Evolutionary conservation across 768 basidiomycete genomes (phyloP).

Genomic region (Mycena alexandri): DNA sequence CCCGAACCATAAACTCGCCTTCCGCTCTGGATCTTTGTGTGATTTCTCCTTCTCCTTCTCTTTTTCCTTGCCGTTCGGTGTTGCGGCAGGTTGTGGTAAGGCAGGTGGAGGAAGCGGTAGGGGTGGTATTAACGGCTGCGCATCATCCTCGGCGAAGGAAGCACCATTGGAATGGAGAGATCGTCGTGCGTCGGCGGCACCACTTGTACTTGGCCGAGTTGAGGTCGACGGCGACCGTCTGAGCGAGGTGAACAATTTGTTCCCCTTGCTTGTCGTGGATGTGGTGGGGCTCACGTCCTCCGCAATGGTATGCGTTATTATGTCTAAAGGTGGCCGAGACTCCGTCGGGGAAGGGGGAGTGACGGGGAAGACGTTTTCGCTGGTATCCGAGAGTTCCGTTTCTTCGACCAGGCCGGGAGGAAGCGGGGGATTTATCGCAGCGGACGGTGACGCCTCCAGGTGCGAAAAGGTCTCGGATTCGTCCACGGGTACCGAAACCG

Average conservation of each 20-base stretch:
- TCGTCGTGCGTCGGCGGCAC: slow-evolving; percentile 44
- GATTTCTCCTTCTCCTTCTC: slow-evolving; percentile 45
- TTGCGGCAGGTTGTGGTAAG: slow-evolving; percentile 36
- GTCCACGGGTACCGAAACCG: slow-evolving; percentile 44
- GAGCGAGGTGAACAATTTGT: slow-evolving; percentile 47
- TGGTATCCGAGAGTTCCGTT: slow-evolving; percentile 44
- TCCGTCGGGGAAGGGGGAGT: slow-evolving; percentile 40
- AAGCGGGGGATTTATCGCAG: slow-evolving; percentile 39
- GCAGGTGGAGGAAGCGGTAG: slow-evolving; percentile 44
- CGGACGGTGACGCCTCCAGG: slow-evolving; percentile 43
- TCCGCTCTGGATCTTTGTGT: slow-evolving; percentile 56
- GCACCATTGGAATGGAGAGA: slow-evolving; percentile 39
- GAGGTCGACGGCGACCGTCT: slow-evolving; percentile 52
- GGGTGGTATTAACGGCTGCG: slow-evolving; percentile 27
- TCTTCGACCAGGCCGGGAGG: slow-evolving; percentile 47
- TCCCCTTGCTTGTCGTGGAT: slow-evolving; percentile 34
- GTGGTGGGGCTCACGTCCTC: slow-evolving; percentile 23
- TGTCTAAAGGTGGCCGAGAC: slow-evolving; percentile 26
- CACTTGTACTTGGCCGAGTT: slow-evolving; percentile 31
- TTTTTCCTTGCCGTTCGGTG: slow-evolving; percentile 49
- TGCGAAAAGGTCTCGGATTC: slow-evolving; percentile 41
- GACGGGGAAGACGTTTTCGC: slow-evolving; percentile 43
- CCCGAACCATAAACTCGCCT: slow-evolving; percentile 62
- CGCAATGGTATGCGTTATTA: slow-evolving; percentile 19
- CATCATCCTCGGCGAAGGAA: slow-evolving; percentile 29